Conservation (phyloP, 805 yeast genomes). For the Ogataea wickerhamii region DNA sequence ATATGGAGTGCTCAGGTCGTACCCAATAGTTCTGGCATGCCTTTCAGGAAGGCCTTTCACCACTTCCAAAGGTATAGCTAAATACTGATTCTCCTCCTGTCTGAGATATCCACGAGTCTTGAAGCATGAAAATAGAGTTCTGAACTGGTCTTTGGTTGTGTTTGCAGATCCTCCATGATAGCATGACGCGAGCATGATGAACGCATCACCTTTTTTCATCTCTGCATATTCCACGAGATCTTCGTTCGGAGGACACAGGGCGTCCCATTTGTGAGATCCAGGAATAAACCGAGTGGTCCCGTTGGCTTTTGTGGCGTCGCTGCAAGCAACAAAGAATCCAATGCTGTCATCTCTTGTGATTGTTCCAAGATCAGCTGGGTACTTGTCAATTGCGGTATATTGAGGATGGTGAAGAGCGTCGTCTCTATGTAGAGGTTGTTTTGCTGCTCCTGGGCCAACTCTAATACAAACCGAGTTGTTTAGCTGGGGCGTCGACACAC, state of each 20-base stretch:
- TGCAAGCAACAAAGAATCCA: conserved; percentile 22
- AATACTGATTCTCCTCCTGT: conserved; percentile 31
- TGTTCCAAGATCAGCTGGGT: conserved; percentile 11
- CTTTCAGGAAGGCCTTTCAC: conserved; percentile 16
- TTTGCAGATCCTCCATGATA: conserved; percentile 34
- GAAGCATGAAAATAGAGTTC: conserved; percentile 26
- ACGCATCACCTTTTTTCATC: conserved; percentile 30
- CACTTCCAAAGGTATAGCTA: conserved; percentile 23
- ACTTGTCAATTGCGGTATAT: conserved; percentile 13
- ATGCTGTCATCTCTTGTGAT: conserved; percentile 22
- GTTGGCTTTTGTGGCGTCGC: conserved; percentile 22
- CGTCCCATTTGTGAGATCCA: conserved; percentile 36
- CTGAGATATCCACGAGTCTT: conserved; percentile 29
- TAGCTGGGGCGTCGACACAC: conserved; percentile 20
- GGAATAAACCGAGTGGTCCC: conserved; percentile 33
- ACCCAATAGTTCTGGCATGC: conserved; percentile 18
- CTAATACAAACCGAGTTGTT: conserved; percentile 22
- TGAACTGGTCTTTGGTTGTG: conserved; percentile 22
- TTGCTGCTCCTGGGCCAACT: conserved; percentile 27
- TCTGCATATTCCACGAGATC: conserved; percentile 25
- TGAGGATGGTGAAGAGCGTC: conserved; percentile 26
- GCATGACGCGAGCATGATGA: conserved; percentile 30
- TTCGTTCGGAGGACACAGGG: conserved; percentile 22
- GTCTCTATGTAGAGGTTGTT: conserved; percentile 27
- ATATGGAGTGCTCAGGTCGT: conserved; percentile 15